A percentile compares a stretch with the other conserved stretches of the same genome.
These are phyloP conservation scores for Vigna trinervia DNA, from an alignment of 306 rosid species.

Conservation along the genomic window DNA sequence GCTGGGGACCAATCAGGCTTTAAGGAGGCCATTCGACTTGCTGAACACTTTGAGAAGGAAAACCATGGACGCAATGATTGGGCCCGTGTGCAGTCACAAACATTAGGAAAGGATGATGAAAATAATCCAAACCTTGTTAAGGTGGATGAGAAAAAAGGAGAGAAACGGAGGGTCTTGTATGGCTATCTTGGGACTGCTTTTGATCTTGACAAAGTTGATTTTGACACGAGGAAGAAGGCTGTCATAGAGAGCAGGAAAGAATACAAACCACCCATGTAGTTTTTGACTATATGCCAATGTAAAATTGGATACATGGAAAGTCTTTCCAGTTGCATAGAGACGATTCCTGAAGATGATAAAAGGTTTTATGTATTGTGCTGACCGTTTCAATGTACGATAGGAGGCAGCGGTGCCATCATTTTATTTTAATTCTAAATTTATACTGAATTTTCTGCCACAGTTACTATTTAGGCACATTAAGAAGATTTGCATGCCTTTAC, in stretches of 20 bases:
- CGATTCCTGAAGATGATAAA: conserved; percentile 43
- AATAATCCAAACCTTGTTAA: conserved; percentile 82
- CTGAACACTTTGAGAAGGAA: conserved; percentile 78
- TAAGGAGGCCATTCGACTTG: conserved; percentile 79
- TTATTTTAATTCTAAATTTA: conserved; percentile 23
- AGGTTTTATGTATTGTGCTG: conserved; percentile 43
- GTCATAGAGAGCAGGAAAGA: conserved; percentile 80
- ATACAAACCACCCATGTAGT: conserved; percentile 57
- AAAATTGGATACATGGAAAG: conserved; percentile 25
- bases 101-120: conserved; percentile 76
- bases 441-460: conserved; percentile 35
- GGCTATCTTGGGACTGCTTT: conserved; percentile 90
- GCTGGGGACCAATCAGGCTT: conserved; percentile 83
- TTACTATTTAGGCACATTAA: conserved; percentile 29
- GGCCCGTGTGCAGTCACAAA: conserved; percentile 68
- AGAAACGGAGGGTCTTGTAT: conserved; percentile 80
- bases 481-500: conserved; percentile 37
- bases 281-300: conserved; percentile 38
- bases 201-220: conserved; percentile 90
- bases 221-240: conserved; percentile 86
- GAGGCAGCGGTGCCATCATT: conserved; percentile 26
- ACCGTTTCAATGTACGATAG: conserved; percentile 42
- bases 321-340: conserved; percentile 36
- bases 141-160: conserved; percentile 72
- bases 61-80: conserved; percentile 83